Evolutionary conservation across 1,284 basidiomycete species (phyloP), one percentile per base, ranked within the genome.

Genomic region (Golubevia pallescens): DNA sequence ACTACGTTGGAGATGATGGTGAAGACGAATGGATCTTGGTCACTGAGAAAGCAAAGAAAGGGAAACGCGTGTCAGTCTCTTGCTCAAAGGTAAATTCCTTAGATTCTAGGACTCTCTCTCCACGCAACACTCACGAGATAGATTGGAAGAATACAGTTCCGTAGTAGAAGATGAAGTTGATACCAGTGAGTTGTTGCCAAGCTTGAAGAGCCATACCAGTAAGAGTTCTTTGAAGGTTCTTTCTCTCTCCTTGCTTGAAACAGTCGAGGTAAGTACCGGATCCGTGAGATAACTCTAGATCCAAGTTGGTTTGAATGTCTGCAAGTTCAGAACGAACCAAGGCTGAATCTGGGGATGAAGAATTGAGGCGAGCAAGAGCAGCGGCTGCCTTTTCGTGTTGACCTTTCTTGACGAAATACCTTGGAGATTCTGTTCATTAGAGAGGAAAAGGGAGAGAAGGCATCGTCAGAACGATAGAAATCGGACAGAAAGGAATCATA

Each of bases 181-280:
- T 76, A 73, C 82, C 77, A 23, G 84, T 84, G 58, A 86, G 78
- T 73, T 87, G 86, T 65, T 85, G 79, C 68, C 73, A 77, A 32
- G 71, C 84, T 71, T 86, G 86, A 59, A 86, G 69, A 28, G 72
- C 63, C 64, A 81, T 81, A 63, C 85, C 86, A 38, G 82, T 83
- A 56, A 81, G 57, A 13, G 80, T 78, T 23, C 86, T 74, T 61
- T 77, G 69, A 56, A 77, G 68, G 74, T 78, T 81, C 62, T 74
- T 71, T 60, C 76, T 71, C 57, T 77, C 74, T 32, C 72, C 72
- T 14, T 51, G 52, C 60, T 66, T 62, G 83, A 86, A 86, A 71
- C 80, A 80, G 68, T 86, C 83, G 65, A 72, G 58, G 75, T 84
- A 86, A 20, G 77, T 24, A n/a, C 16, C 16, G 57, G 60, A 73